A percentile compares a stretch with the other conserved stretches of the same genome.
Conservation (phyloP, 176 grass and related monocot genomes). For the Hsuehochloa calcarea region DNA sequence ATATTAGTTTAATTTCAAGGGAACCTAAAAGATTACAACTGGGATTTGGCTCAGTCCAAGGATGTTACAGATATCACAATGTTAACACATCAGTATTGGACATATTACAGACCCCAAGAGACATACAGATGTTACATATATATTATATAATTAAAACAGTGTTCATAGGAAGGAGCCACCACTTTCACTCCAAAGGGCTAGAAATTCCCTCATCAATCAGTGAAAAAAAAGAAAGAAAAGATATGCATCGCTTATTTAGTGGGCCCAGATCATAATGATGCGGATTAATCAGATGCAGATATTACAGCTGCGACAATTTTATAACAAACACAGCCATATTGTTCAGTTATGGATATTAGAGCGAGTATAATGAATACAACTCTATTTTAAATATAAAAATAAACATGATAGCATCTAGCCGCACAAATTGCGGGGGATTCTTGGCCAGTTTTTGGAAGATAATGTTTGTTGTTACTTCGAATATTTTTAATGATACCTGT, state of each 20-base stretch:
- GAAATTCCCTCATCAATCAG: not conserved
- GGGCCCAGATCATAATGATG: not conserved
- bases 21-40: not conserved
- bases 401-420: not conserved
- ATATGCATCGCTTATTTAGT: not conserved
- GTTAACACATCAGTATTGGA: not conserved
- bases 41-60: not conserved
- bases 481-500: constrained; percentile 54
- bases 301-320: not conserved
- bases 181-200: not conserved
- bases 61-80: constrained; percentile 3
- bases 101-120: not conserved
- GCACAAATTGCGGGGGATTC: not conserved
- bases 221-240: not conserved
- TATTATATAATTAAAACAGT: not conserved
- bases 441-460: not conserved
- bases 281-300: not conserved
- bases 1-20: not conserved
- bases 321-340: too few species aligned
- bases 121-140: not conserved
- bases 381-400: not conserved
- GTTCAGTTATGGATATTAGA: not conserved
- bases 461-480: not conserved
- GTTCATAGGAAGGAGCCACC: not conserved
- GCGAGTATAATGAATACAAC: not conserved